Conservation (phyloP, 129 eudicot species). For the Gnaphalium uliginosum region DNA sequence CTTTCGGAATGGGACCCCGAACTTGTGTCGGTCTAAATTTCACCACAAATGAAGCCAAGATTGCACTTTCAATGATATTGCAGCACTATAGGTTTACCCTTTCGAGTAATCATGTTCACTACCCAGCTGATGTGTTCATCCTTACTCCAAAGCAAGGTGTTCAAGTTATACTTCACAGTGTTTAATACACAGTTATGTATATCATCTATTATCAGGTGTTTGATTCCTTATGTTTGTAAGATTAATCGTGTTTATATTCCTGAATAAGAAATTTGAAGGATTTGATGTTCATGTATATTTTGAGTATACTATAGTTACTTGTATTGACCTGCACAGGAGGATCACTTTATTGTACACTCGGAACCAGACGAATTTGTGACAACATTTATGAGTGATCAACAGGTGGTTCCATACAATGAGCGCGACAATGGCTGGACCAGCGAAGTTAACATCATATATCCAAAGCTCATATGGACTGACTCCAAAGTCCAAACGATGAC, state of each 20-base stretch:
- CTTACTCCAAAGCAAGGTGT: conserved; percentile 47
- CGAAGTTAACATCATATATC: conserved; percentile 5
- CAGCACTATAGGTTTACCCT: conserved; percentile 52
- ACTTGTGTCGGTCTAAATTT: conserved; percentile 52
- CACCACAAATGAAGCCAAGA: conserved; percentile 51
- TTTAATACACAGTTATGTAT: conserved; percentile 1
- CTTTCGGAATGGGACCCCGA: conserved; percentile 59
- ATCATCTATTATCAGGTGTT: conserved; percentile 3
- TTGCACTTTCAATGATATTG: conserved; percentile 55
- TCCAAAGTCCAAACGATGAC: conserved; percentile 13
- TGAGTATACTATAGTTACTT: no score
- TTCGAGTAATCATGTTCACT: conserved; percentile 49
- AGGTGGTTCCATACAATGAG: background rate
- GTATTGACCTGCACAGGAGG: no score
- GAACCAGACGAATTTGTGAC: background rate
- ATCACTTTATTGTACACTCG: background rate
- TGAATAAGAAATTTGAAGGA: background rate
- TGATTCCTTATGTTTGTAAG: background rate
- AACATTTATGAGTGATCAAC: background rate
- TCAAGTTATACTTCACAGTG: conserved; percentile 39
- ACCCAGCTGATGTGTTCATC: conserved; percentile 35
- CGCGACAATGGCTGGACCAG: conserved; percentile 7
- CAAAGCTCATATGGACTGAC: background rate
- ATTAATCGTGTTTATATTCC: background rate
- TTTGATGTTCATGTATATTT: background rate